Evolutionary conservation across 2,329 filamentous ascomycete genomes (phyloP), one percentile per base, ranked within the genome.

Genomic region (Fusarium goolgardi): DNA sequence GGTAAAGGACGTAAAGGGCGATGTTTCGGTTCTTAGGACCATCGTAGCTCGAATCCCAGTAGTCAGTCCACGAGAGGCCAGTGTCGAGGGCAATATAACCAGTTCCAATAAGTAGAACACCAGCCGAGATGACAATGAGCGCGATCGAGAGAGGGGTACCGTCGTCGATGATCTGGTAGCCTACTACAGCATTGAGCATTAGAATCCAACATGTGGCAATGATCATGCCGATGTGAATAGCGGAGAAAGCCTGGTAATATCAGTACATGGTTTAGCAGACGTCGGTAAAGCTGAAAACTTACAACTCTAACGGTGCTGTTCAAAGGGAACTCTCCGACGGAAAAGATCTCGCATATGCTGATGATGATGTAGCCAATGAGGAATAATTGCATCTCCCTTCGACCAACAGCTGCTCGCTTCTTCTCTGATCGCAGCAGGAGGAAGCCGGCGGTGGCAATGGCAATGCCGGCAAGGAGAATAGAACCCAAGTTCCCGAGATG

Each of bases 381-480:
- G 81, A 99, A 98, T 34, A 97, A 75, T 84, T 99, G 96, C 88
- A 99, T 98, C 80, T 99, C 96, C 79, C 96, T 92, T 82, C 96
- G 86, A 63, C 96, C 96, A 47, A 99, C 96, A 57, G 96, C 96
- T 57, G 96, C 96, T 79, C 91, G 90, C 82, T 99, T 98, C 77
- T 87, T 88, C 75, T 98, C 92, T 21, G 96, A 97, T 71, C 88
- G 86, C 81, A 91, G 87, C 78, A 98, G 74, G 59, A 99, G 83
- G 71, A 91, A 89, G 13, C 82, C 75, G 6, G 91, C 84, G 11
- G 86, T 81, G 23, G 87, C 74, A 71, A 99, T 94, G 40, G 94
- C 93, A 67, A 97, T 78, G 65, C 85, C 93, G 65, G 88, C 91
- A 40, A 98, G 78, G 45, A 99, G 71, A 76, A 99, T 97, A 10